phyloP scores from a whole-genome alignment of 2,329 filamentous ascomycete species.

The Alternaria longipes region DNA sequence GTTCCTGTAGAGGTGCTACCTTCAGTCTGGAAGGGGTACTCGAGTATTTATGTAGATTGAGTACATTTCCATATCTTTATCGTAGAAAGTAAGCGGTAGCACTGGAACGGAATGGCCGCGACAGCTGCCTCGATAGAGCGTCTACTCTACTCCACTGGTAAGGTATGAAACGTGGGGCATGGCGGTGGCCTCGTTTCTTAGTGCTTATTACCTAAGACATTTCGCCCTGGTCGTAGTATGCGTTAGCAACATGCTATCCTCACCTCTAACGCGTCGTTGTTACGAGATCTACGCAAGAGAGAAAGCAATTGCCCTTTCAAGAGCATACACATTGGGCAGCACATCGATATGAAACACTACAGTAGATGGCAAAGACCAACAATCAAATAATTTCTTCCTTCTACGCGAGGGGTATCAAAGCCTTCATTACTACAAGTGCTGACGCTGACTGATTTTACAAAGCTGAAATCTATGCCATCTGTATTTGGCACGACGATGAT shows the following conservation, averaged over 20 bases:
- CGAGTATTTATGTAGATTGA: not conserved
- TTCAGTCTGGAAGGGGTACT: not conserved
- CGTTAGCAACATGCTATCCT: not conserved
- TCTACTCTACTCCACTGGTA: not conserved
- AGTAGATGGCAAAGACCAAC: not conserved
- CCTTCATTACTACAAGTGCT: slow-evolving; percentile 3
- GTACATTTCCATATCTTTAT: not conserved
- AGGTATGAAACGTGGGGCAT: not conserved
- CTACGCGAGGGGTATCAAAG: not conserved
- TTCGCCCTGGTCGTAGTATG: not conserved
- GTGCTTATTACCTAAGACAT: slow-evolving; percentile 10
- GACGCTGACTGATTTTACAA: slow-evolving; percentile 2
- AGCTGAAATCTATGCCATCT: not conserved
- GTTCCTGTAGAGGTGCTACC: not conserved
- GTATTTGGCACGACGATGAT: not conserved
- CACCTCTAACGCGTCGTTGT: not conserved
- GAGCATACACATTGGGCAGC: not conserved
- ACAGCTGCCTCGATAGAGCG: slow-evolving; percentile 2
- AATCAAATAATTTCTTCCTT: not conserved
- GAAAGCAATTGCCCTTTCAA: not conserved
- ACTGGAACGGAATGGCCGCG: not conserved
- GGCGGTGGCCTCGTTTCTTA: slow-evolving; percentile 1
- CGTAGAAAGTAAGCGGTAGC: slow-evolving; percentile 1
- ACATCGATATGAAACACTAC: not conserved
- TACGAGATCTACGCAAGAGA: not conserved